These are phyloP conservation scores for Penicillium sp. DNA, from an alignment of 2,329 filamentous ascomycete genomes.

Conservation along the genomic window DNA sequence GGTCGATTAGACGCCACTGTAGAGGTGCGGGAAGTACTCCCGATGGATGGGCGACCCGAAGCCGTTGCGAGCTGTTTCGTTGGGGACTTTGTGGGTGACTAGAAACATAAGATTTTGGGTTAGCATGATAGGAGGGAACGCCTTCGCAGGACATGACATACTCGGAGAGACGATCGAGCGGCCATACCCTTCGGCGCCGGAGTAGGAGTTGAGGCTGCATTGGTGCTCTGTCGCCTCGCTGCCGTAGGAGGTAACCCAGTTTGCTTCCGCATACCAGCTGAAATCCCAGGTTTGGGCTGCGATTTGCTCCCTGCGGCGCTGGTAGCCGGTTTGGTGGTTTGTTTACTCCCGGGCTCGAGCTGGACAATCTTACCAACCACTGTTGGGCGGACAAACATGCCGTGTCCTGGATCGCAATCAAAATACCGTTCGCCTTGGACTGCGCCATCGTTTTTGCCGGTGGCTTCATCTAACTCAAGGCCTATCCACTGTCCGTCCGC, in stretches of 20 bases:
- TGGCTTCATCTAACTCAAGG: conserved; percentile 76
- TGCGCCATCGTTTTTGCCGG: conserved; percentile 91
- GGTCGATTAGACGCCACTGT: conserved; percentile 45
- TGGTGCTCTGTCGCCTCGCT: conserved; percentile 65
- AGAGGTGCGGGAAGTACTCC: conserved; percentile 55
- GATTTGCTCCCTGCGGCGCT: conserved; percentile 27
- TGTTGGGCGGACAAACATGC: conserved; percentile 82
- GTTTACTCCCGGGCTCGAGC: conserved; percentile 36
- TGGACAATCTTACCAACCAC: conserved; percentile 57
- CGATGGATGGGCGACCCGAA: conserved; percentile 43
- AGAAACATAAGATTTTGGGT: conserved; percentile 13
- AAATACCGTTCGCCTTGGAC: conserved; percentile 89
- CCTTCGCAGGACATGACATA: conserved; percentile 18
- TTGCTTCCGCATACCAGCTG: conserved; percentile 40
- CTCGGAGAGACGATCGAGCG: conserved; percentile 37
- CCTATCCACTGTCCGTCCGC: conserved; percentile 83
- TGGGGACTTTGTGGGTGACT: conserved; percentile 77
- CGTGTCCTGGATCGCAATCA: conserved; percentile 65
- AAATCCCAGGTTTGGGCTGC: conserved; percentile 9
- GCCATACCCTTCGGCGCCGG: conserved; percentile 56
- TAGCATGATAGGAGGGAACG: conserved; percentile 13
- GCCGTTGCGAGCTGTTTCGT: conserved; percentile 68
- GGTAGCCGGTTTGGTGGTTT: conserved; percentile 29
- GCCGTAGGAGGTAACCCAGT: conserved; percentile 53
- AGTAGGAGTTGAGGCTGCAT: conserved; percentile 66